These are phyloP conservation scores for Ceratorhiza oryzae-sativae DNA, from an alignment of 1,284 basidiomycete genomes.

Conservation along the genomic window DNA sequence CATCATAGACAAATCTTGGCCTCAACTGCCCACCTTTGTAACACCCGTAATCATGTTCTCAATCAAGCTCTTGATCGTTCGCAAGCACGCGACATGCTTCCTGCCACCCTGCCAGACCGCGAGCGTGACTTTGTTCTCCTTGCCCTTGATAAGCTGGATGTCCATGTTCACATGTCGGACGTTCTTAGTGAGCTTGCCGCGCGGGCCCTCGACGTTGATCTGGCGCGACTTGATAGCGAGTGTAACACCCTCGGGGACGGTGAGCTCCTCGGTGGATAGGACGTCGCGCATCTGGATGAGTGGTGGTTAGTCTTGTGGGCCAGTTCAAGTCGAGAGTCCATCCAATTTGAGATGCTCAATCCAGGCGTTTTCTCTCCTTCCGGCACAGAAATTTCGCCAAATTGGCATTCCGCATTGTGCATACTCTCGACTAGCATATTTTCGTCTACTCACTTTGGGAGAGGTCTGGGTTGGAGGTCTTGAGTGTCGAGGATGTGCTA, in stretches of 20 bases:
- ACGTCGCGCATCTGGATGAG: constrained; percentile 81
- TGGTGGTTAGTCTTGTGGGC: constrained; percentile 4
- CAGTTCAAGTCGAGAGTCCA: background rate
- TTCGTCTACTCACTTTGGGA: constrained; percentile 34
- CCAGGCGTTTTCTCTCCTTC: background rate
- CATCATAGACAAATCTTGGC: too few species aligned
- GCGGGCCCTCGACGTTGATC: constrained; percentile 88
- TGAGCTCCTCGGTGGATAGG: constrained; percentile 92
- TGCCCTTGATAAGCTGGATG: constrained; percentile 77
- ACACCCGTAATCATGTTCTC: constrained; percentile 98
- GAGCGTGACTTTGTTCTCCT: constrained; percentile 80
- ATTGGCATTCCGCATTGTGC: background rate
- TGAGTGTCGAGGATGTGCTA: constrained; percentile 29
- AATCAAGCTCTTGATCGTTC: constrained; percentile 94
- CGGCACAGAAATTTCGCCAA: background rate
- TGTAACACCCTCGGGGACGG: constrained; percentile 85
- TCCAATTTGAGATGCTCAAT: constrained; percentile 8
- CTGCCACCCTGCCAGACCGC: constrained; percentile 98
- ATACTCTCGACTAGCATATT: background rate
- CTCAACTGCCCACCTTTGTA: constrained; percentile 73
- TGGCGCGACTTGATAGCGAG: constrained; percentile 87
- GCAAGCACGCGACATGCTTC: constrained; percentile 98
- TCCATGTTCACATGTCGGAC: constrained; percentile 97
- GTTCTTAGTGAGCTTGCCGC: constrained; percentile 89
- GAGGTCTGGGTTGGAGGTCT: constrained; percentile 25